A percentile compares a stretch with the other conserved stretches of the same genome.
Evolutionary conservation across 441 rosid genomes (phyloP).

Genomic region (Gossypium laxum): DNA sequence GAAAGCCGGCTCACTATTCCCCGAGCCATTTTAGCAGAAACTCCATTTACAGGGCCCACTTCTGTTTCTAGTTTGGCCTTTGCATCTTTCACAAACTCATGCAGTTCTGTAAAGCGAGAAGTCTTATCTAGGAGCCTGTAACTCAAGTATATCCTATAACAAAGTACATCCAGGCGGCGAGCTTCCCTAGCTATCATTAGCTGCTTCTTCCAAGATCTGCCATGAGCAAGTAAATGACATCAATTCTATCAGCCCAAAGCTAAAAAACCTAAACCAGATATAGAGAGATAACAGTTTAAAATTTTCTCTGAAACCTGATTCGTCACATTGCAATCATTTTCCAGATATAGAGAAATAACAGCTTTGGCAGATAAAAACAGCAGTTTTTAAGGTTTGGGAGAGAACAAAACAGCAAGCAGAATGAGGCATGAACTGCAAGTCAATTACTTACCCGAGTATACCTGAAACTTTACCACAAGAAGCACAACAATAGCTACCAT

Average conservation of each 20-base stretch:
- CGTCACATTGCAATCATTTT: background rate
- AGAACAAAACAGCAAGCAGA: background rate
- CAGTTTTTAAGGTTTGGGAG: background rate
- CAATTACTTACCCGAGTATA: constrained; percentile 55
- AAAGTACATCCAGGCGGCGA: constrained; percentile 69
- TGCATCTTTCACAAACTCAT: constrained; percentile 57
- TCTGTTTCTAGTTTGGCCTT: constrained; percentile 74
- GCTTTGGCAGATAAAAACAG: background rate
- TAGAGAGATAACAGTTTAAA: background rate
- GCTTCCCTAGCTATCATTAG: constrained; percentile 78
- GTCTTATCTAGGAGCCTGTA: constrained; percentile 74
- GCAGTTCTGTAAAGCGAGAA: constrained; percentile 59
- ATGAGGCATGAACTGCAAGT: constrained; percentile 6
- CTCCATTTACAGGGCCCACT: constrained; percentile 68
- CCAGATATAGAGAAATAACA: background rate
- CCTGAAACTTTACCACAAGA: constrained; percentile 94
- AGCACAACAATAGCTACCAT: constrained; percentile 95
- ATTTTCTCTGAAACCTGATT: background rate
- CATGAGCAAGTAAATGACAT: constrained; percentile 19
- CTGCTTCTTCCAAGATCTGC: constrained; percentile 93
- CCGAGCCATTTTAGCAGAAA: constrained; percentile 65
- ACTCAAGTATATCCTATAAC: constrained; percentile 78
- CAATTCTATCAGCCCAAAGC: constrained; percentile 7
- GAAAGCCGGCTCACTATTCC: constrained; percentile 90
- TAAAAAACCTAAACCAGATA: background rate